Base-by-base conservation (phyloP, 305 asterid genomes). In the Plantago coronopus region DNA sequence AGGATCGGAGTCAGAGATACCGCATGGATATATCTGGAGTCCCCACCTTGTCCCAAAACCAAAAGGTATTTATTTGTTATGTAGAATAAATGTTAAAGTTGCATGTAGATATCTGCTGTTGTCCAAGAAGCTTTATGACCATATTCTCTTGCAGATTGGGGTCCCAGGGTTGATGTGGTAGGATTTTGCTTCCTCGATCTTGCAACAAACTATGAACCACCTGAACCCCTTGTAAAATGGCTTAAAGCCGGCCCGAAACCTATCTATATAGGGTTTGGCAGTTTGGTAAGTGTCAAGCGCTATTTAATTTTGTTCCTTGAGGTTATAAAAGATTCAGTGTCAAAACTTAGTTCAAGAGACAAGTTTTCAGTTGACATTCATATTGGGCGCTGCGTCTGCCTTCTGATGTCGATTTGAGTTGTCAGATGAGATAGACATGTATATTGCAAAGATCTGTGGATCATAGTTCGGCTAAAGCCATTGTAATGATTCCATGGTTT, bases 121-220 rank as follows among this genome's bases (percentile, higher is more conserved):
- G 17, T 62, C 12, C 7, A 6, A 37, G 37, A 44, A 61, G 57
- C 38, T 34, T 34, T 20, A 16, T 50, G 15, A 53, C 55, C 15
- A 16, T 65, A 25, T 59, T 68, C 10, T 58, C 54, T 64, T 82
- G 77, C 78, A 72, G 78, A 78, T 65, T 82, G 88, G 96, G 98
- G 98, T 59, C 85, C 94, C 54, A 86, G 81, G 80, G 79, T 91
- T 68, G 98, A 91, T 66, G 97, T 91, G 16, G 98, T 91, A 64
- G 96, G 98, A 59, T 91, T 91, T 79, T 89, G 95, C 86, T 91
- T 91, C 83, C 96, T 91, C 49, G 98, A 88, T 86, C 95, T 91
- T 67, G 95, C 97, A 19, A 69, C 96, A 59, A 83, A 83, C 73
- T 91, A 84, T 71, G 84, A 84, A 69, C 97, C 95, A 19, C 91